A percentile compares a stretch with the other conserved stretches of the same genome.
These are phyloP conservation scores for Colletotrichum echinochloae DNA, from an alignment of 2,329 filamentous ascomycete species.

Conservation along the genomic window DNA sequence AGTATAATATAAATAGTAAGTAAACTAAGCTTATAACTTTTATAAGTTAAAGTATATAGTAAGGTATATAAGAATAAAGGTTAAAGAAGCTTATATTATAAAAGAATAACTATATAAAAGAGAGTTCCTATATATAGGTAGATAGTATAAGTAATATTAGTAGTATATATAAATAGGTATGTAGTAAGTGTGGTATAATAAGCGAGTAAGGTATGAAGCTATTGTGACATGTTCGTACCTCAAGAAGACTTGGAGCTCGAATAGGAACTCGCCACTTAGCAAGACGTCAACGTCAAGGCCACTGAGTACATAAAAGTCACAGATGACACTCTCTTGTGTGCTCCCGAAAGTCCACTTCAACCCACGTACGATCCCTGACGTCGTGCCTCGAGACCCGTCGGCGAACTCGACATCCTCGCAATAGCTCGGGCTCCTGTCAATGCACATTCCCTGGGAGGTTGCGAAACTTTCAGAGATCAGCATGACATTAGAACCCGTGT, in stretches of 20 bases:
- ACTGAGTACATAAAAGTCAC: constrained; percentile 1
- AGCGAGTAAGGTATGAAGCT: too few species aligned
- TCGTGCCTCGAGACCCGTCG: background rate
- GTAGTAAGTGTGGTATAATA: too few species aligned
- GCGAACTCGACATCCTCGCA: background rate
- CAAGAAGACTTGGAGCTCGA: background rate
- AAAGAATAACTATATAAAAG: too few species aligned
- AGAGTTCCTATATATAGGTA: too few species aligned
- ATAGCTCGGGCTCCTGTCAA: background rate
- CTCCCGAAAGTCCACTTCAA: background rate
- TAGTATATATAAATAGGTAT: too few species aligned
- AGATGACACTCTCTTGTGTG: background rate
- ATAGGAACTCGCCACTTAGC: background rate
- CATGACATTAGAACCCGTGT: constrained; percentile 7
- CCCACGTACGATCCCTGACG: background rate
- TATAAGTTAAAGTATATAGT: too few species aligned
- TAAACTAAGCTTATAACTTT: too few species aligned
- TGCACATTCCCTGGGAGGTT: background rate
- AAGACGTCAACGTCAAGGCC: background rate
- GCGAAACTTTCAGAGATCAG: background rate
- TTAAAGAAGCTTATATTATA: too few species aligned
- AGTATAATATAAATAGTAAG: too few species aligned
- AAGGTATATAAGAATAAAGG: too few species aligned
- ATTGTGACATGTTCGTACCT: background rate
- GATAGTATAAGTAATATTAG: too few species aligned